Conservation (phyloP, 2,329 filamentous ascomycete genomes). For the Eutypa lata region DNA sequence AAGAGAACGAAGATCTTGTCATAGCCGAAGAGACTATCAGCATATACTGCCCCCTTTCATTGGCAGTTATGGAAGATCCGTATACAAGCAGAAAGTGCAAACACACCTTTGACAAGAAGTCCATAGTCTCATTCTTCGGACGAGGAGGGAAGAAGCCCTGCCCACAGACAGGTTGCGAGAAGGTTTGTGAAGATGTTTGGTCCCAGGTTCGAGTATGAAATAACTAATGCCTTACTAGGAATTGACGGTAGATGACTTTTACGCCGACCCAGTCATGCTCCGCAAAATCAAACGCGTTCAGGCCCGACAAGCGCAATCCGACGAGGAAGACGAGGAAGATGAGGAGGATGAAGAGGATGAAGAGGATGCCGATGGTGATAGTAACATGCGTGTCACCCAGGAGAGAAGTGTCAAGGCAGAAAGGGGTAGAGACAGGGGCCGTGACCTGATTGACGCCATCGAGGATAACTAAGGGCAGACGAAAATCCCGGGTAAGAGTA, state of each 20-base stretch:
- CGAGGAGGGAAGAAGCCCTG: conserved; percentile 47
- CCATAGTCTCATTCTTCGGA: conserved; percentile 54
- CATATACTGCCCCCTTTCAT: conserved; percentile 67
- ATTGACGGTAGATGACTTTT: conserved; percentile 51
- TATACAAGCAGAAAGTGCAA: conserved; percentile 65
- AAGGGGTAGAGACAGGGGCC: conserved; percentile 13
- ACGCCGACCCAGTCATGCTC: conserved; percentile 52
- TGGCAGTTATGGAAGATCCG: conserved; percentile 62
- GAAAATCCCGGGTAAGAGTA: too few species aligned
- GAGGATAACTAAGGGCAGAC: conserved; percentile 2
- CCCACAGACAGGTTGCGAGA: conserved; percentile 64
- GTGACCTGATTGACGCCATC: conserved; percentile 11
- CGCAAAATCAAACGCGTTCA: conserved; percentile 55
- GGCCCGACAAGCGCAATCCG: conserved; percentile 14
- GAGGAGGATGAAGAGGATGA: conserved; percentile 35
- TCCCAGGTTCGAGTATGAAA: background rate
- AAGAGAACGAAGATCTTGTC: conserved; percentile 66
- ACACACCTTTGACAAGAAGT: conserved; percentile 67
- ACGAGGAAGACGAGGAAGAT: conserved; percentile 42
- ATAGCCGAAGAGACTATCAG: conserved; percentile 62
- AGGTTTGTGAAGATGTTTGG: conserved; percentile 26
- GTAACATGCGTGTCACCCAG: conserved; percentile 14
- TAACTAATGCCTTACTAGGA: conserved; percentile 32
- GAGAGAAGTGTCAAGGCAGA: conserved; percentile 17
- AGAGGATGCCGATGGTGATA: conserved; percentile 20